Evolutionary conservation across 345 rosid genomes (phyloP).

Genomic region (Eucalyptus microcorys): DNA sequence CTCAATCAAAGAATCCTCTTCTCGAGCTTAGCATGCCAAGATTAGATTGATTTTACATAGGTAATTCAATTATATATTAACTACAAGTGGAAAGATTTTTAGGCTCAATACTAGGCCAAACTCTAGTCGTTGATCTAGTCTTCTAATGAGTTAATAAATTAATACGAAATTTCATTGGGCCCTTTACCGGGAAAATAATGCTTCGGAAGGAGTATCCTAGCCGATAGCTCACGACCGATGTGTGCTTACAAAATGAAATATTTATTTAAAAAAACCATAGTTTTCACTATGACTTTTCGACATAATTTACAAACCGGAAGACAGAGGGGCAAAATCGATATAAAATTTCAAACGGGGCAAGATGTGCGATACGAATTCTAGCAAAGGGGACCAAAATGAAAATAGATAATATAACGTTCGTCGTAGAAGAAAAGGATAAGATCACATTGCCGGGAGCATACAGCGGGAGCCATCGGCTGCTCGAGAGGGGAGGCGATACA

Average conservation of each 20-base stretch:
- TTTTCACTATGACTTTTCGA: neutral
- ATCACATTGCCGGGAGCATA: neutral
- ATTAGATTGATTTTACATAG: neutral
- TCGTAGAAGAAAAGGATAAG: neutral
- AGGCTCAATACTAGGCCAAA: neutral
- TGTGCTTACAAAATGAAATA: neutral
- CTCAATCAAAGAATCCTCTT: neutral
- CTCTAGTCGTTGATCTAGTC: neutral
- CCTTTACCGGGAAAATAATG: neutral
- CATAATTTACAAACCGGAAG: neutral
- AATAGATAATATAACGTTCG: neutral
- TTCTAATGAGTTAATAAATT: neutral
- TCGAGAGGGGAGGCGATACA: neutral
- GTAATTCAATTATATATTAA: neutral
- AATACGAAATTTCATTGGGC: neutral
- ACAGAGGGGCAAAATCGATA: neutral
- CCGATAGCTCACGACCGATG: neutral
- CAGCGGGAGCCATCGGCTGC: neutral
- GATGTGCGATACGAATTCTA: neutral
- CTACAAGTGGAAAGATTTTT: neutral
- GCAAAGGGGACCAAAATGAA: neutral
- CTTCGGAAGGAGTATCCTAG: neutral
- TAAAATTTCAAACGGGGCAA: neutral
- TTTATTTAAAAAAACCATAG: neutral
- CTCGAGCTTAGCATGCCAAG: neutral